phyloP scores from a whole-genome alignment of 257 asterid species.

The Knoxia roxburghii region DNA sequence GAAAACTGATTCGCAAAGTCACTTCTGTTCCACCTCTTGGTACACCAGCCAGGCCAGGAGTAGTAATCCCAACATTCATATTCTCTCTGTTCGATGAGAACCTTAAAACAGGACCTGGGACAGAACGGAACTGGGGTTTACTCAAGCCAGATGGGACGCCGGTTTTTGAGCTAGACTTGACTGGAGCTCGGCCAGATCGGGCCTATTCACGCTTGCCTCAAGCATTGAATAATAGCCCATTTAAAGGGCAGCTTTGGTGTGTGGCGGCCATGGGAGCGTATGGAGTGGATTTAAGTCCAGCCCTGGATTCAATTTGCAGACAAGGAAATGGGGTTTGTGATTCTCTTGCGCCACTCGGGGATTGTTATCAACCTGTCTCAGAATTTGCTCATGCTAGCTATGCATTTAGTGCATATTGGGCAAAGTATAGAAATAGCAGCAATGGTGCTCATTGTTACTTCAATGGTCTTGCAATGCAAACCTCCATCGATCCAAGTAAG shows the following conservation, averaged over 20 bases:
- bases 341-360: slow-evolving; percentile 47
- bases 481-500: slow-evolving; percentile 35
- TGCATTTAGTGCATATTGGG: slow-evolving; percentile 79
- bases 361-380: slow-evolving; percentile 60
- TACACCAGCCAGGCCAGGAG: slow-evolving; percentile 64
- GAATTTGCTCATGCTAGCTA: slow-evolving; percentile 55
- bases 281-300: slow-evolving; percentile 28
- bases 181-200: slow-evolving; percentile 26
- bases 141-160: slow-evolving; percentile 38
- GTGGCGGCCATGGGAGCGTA: slow-evolving; percentile 29
- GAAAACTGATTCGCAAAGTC: slow-evolving; percentile 45
- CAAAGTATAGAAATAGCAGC: slow-evolving; percentile 27
- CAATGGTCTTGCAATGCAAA: slow-evolving; percentile 35
- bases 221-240: slow-evolving; percentile 44
- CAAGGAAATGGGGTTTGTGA: slow-evolving; percentile 51
- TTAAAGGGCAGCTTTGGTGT: slow-evolving; percentile 63
- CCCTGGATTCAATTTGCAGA: slow-evolving; percentile 39
- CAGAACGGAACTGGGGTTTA: slow-evolving; percentile 80
- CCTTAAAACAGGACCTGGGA: slow-evolving; percentile 51
- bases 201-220: slow-evolving; percentile 21
- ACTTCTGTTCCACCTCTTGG: slow-evolving; percentile 43
- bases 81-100: slow-evolving; percentile 70
- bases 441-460: slow-evolving; percentile 25
- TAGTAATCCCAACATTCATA: slow-evolving; percentile 46
- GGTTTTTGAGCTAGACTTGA: slow-evolving; percentile 51